Conservation (phyloP, 768 basidiomycete genomes). For the Pleurotus platypus region DNA sequence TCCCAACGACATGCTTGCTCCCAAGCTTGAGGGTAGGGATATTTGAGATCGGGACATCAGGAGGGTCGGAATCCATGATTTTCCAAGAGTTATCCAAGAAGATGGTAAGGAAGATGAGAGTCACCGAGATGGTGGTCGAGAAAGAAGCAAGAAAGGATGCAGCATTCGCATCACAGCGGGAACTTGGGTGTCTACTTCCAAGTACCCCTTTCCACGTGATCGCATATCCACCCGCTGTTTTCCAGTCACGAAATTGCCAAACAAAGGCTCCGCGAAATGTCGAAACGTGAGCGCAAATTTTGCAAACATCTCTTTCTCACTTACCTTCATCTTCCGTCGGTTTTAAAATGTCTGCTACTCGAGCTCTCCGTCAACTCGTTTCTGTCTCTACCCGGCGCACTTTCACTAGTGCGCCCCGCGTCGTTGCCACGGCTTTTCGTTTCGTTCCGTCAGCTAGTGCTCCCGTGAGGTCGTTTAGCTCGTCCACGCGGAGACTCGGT, state of each 20-base stretch:
- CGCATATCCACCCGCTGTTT: background rate
- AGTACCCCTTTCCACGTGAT: no score
- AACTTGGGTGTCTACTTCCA: background rate
- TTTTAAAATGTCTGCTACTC: slow-evolving; percentile 56
- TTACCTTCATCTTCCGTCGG: background rate
- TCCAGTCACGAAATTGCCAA: slow-evolving; percentile 4
- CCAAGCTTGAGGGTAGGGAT: background rate
- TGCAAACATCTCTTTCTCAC: slow-evolving; percentile 1
- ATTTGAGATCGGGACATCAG: background rate
- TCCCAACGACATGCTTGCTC: background rate
- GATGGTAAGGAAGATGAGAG: background rate
- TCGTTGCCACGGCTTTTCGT: slow-evolving; percentile 22
- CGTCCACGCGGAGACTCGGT: slow-evolving; percentile 37
- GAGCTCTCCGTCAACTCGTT: slow-evolving; percentile 55
- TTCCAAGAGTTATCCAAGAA: background rate
- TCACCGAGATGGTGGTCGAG: slow-evolving; percentile 1
- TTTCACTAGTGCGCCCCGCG: slow-evolving; percentile 20
- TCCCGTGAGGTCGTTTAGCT: slow-evolving; percentile 39
- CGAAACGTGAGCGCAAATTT: background rate
- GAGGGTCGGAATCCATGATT: background rate
- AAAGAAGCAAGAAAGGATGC: background rate
- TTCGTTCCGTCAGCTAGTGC: slow-evolving; percentile 15
- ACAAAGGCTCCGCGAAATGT: background rate
- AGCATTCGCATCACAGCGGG: background rate
- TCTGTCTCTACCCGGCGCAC: slow-evolving; percentile 33